Evolutionary conservation across 192 early-diverging fungal genomes (phyloP).

Genomic region (Linnemannia exigua): DNA sequence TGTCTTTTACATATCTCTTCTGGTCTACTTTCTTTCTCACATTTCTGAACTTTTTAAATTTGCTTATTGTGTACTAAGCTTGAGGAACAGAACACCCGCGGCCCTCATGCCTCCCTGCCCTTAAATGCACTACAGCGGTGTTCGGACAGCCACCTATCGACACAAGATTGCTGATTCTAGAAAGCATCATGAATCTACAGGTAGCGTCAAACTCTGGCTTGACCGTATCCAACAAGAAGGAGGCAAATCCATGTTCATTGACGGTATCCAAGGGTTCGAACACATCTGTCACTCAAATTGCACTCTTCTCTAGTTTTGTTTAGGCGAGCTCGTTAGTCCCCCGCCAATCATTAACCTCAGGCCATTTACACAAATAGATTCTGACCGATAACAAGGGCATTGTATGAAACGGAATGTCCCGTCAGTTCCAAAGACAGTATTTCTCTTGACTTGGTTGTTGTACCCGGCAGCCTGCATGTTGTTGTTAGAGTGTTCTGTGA

Average conservation of each 20-base stretch:
- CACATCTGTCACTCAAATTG: not conserved
- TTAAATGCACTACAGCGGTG: not conserved
- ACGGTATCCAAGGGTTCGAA: not conserved
- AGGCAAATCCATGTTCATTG: not conserved
- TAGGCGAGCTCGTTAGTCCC: not conserved
- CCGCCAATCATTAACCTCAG: not conserved
- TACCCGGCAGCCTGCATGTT: too few relatives aligned
- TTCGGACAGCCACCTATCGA: not conserved
- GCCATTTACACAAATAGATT: not conserved
- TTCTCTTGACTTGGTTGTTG: too few relatives aligned
- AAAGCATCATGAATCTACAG: not conserved
- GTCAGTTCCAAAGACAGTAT: too few relatives aligned
- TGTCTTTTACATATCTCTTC: not conserved
- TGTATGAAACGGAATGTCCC: too few relatives aligned
- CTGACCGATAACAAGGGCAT: not conserved
- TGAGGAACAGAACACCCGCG: not conserved
- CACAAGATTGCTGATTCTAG: not conserved
- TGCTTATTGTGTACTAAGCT: not conserved
- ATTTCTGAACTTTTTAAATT: not conserved
- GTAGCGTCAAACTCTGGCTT: not conserved
- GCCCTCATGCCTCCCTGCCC: not conserved
- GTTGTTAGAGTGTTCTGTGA: too few relatives aligned
- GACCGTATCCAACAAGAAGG: not conserved
- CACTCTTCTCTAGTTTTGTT: not conserved
- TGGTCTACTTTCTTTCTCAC: too few relatives aligned